phyloP scores from a whole-genome alignment of 495 filamentous ascomycete species.

The Daldinia loculata region DNA sequence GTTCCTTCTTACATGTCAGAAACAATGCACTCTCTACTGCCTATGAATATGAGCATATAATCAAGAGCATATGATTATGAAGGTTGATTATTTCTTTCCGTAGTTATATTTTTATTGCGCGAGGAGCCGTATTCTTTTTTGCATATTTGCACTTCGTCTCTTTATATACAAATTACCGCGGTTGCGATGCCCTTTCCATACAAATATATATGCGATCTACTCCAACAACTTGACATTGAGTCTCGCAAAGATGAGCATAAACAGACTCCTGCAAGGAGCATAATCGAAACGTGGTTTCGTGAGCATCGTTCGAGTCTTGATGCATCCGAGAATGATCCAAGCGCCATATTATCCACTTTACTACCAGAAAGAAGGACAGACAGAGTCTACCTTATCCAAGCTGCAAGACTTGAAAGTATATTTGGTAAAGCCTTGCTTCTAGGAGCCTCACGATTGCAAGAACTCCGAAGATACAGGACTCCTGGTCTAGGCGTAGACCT shows the following conservation, averaged over 20 bases:
- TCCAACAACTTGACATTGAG: slow-evolving; percentile 49
- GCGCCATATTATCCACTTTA: slow-evolving; percentile 74
- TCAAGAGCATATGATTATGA: not conserved
- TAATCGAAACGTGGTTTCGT: slow-evolving; percentile 68
- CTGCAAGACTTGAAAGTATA: slow-evolving; percentile 64
- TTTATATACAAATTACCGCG: not conserved
- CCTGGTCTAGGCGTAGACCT: slow-evolving; percentile 69
- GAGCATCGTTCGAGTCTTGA: slow-evolving; percentile 62
- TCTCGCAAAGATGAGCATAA: slow-evolving; percentile 46
- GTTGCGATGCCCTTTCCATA: slow-evolving; percentile 45
- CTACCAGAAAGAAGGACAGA: slow-evolving; percentile 79
- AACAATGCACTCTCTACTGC: slow-evolving; percentile 25
- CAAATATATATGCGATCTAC: slow-evolving; percentile 46
- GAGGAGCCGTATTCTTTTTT: not conserved
- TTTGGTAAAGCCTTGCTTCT: slow-evolving; percentile 71
- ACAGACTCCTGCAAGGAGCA: slow-evolving; percentile 48
- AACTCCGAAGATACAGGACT: slow-evolving; percentile 68
- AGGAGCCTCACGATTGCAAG: slow-evolving; percentile 63
- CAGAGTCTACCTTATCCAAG: slow-evolving; percentile 74
- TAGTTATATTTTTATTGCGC: not conserved
- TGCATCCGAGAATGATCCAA: slow-evolving; percentile 59
- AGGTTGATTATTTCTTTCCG: not conserved
- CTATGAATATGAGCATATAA: slow-evolving; percentile 2
- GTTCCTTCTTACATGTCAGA: slow-evolving; percentile 3
- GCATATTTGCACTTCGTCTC: not conserved